Evolutionary conservation across 305 asterid species (phyloP).

Genomic region (Plantago coronopus): DNA sequence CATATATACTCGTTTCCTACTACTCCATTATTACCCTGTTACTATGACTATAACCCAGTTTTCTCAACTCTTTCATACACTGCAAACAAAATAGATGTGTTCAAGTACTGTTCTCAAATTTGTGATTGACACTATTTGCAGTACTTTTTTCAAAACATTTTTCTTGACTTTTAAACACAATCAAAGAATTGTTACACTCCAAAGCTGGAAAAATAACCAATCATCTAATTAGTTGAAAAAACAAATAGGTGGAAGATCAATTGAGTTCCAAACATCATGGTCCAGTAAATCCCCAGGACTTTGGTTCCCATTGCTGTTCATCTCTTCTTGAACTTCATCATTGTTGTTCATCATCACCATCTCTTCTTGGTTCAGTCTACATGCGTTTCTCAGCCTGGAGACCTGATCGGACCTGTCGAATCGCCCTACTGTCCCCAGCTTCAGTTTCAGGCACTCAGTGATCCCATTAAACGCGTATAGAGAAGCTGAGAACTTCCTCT

Average conservation of each 20-base stretch:
- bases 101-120: too few relatives aligned
- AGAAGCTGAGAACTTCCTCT: constrained; percentile 74
- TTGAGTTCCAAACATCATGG: constrained; percentile 55
- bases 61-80: too few relatives aligned
- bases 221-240: constrained; percentile 35
- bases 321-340: constrained; percentile 16
- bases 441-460: constrained; percentile 57
- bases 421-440: constrained; percentile 29
- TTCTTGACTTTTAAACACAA: not conserved
- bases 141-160: too few relatives aligned
- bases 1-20: too few relatives aligned
- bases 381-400: constrained; percentile 43
- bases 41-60: too few relatives aligned
- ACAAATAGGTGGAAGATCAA: constrained; percentile 70
- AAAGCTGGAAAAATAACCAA: constrained; percentile 13
- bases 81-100: too few relatives aligned
- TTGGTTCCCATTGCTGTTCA: constrained; percentile 20
- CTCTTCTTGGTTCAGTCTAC: constrained; percentile 32
- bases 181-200: constrained; percentile 21
- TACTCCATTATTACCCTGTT: too few relatives aligned
- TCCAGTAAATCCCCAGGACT: not conserved
- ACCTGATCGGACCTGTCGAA: constrained; percentile 48
- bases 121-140: too few relatives aligned
- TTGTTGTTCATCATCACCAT: not conserved
- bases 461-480: constrained; percentile 75